Base-by-base conservation (phyloP, 2,329 filamentous ascomycete genomes). In the Aspergillus uvarum region DNA sequence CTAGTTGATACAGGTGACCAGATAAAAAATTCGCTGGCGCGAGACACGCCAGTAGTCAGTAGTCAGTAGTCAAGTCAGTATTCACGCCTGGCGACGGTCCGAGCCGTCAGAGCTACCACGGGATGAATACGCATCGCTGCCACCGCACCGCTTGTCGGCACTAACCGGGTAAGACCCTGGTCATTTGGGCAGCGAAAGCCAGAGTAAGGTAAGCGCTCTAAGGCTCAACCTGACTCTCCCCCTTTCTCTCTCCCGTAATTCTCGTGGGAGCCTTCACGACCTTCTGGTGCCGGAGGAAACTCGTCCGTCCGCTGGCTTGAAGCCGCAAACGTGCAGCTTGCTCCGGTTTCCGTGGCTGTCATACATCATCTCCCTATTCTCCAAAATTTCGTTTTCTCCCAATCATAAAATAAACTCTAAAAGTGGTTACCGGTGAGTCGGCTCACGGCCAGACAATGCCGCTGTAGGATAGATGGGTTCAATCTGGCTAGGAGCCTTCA, bases 171-270 rank as follows among this genome's bases (percentile, higher is more conserved):
- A 63, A 44, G 54, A 55, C 44, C 67, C 67, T 60, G 60, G 64
- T 69, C 64, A 62, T 62, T 71, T 68, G 66, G 72, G 71, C 71
- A 71, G 68, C 69, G 62, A 71, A 65, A 50, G 56, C 31, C 61
- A 67, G 60, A 61, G 57, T 59, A 59, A 63, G 14, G 32, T 35
- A 35, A 35, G 32, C 12, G 16, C 38, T 16, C 38, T 14, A 19
- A 19, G 38, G 16, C 42, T 62, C 48, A 58, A 56, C 47, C 48
- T 60, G 61, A 63, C 47, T 44, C 59, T 35, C 26, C 8, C 26
- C 5, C 26, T 29, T 29, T 29, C 26, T 29, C 26, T 54, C 38
- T 35, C 26, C 47, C 48, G 58, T 44, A 24, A 49, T 47, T 52
- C 49, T 54, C 50, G 56, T 58, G 51, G 53, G 38, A 56, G 51